Conservation (phyloP, 2,329 filamentous ascomycete genomes). For the Ustilaginoidea virens region DNA sequence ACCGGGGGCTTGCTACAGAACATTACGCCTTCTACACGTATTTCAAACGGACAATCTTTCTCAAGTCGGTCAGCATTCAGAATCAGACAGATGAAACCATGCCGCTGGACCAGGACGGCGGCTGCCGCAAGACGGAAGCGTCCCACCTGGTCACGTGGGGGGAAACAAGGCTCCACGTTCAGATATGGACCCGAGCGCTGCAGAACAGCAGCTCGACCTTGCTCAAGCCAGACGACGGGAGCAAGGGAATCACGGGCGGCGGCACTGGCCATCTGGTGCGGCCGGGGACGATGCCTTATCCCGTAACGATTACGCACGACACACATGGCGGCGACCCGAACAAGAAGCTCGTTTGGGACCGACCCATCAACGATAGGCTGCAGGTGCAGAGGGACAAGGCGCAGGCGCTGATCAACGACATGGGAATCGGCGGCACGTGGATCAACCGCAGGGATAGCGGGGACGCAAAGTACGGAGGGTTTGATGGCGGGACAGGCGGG, state of each 20-base stretch:
- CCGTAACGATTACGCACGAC: constrained; percentile 44
- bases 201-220: constrained; percentile 27
- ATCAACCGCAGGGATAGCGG: constrained; percentile 33
- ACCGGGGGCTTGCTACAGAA: constrained; percentile 65
- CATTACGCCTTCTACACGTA: constrained; percentile 93
- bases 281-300: constrained; percentile 48
- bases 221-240: constrained; percentile 14
- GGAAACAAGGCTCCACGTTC: constrained; percentile 46
- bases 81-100: constrained; percentile 28
- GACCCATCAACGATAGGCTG: constrained; percentile 31
- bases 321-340: constrained; percentile 42
- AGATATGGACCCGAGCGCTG: constrained; percentile 44
- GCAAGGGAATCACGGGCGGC: constrained; percentile 12
- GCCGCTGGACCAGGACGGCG: constrained; percentile 38
- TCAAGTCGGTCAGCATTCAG: constrained; percentile 41
- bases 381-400: constrained; percentile 27
- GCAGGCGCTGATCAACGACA: constrained; percentile 31
- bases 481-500: constrained; percentile 47
- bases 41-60: constrained; percentile 75
- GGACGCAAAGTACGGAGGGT: constrained; percentile 37
- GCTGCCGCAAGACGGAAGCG: constrained; percentile 36
- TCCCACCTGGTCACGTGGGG: constrained; percentile 41
- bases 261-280: constrained; percentile 17
- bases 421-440: constrained; percentile 32
- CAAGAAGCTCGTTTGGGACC: constrained; percentile 39